Percentiles rank a stretch among this genome's conserved stretches.
Evolutionary conservation across 2,329 filamentous ascomycete genomes (phyloP).

Genomic region (Alternaria viburni): DNA sequence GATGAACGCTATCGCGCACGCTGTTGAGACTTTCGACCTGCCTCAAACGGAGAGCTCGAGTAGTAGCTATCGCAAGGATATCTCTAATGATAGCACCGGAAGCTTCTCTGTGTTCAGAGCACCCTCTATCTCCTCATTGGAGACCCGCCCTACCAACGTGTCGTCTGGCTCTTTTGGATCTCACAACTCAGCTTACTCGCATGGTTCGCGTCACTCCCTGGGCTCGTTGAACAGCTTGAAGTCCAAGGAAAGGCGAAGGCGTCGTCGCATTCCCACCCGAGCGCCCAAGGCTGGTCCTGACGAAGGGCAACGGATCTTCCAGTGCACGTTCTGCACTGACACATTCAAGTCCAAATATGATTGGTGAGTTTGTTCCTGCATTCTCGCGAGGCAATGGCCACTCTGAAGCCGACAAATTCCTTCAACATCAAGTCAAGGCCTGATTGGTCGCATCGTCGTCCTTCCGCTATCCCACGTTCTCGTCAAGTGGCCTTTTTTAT

Average conservation of each 20-base stretch:
- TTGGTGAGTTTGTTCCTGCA: slow-evolving; percentile 28
- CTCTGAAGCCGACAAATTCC: neutral
- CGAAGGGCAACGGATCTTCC: slow-evolving; percentile 35
- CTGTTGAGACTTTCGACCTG: slow-evolving; percentile 54
- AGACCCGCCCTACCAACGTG: slow-evolving; percentile 56
- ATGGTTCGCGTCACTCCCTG: slow-evolving; percentile 63
- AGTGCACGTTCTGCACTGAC: slow-evolving; percentile 51
- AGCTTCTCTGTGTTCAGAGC: slow-evolving; percentile 59
- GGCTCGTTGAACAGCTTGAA: slow-evolving; percentile 62
- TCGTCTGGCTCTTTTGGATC: slow-evolving; percentile 63
- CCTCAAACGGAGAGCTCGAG: slow-evolving; percentile 42
- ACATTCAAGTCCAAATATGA: slow-evolving; percentile 51
- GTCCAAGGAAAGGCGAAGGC: slow-evolving; percentile 63
- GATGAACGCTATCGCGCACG: slow-evolving; percentile 68
- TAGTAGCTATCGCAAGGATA: slow-evolving; percentile 53
- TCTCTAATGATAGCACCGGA: slow-evolving; percentile 57
- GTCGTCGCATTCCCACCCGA: slow-evolving; percentile 56
- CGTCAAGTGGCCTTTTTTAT: neutral
- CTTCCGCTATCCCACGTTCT: neutral
- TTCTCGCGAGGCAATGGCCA: neutral
- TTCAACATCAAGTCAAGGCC: neutral
- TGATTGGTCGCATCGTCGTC: neutral
- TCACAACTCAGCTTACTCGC: slow-evolving; percentile 63
- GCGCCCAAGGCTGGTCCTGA: slow-evolving; percentile 35
- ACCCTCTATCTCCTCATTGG: slow-evolving; percentile 61